A percentile compares a stretch with the other conserved stretches of the same genome.
Evolutionary conservation across 2,329 filamentous ascomycete species (phyloP).

Genomic region (Coccinonectria pachysandricola): DNA sequence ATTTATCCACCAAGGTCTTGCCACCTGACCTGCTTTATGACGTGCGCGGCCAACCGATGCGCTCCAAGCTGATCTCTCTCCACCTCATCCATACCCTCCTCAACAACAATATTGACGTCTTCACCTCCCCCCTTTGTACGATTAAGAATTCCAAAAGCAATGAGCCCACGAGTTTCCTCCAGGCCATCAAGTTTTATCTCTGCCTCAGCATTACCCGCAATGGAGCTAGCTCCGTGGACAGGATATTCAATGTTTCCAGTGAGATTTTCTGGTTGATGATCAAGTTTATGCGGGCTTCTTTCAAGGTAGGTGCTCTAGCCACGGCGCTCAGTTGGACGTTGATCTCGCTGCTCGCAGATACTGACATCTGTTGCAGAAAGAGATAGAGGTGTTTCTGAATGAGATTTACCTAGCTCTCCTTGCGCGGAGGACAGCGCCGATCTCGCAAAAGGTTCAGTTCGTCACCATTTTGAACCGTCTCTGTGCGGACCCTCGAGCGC

Average conservation of each 20-base stretch:
- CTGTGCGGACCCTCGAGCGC: constrained; percentile 71
- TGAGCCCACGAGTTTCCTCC: constrained; percentile 80
- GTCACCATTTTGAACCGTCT: constrained; percentile 76
- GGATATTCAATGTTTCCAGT: constrained; percentile 88
- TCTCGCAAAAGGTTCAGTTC: constrained; percentile 88
- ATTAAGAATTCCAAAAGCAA: constrained; percentile 86
- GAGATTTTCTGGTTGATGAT: constrained; percentile 98
- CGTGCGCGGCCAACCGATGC: constrained; percentile 88
- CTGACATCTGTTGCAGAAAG: constrained; percentile 52
- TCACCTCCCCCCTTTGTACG: constrained; percentile 82
- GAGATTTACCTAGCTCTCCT: constrained; percentile 92
- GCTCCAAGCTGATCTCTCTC: constrained; percentile 88
- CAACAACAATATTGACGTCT: constrained; percentile 86
- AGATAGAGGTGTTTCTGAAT: constrained; percentile 95
- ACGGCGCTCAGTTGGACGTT: not conserved
- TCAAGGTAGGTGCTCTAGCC: constrained; percentile 55
- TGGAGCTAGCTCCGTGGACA: constrained; percentile 82
- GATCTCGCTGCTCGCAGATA: no score
- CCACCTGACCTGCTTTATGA: constrained; percentile 88
- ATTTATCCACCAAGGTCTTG: constrained; percentile 85
- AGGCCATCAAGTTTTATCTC: constrained; percentile 93
- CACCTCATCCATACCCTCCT: constrained; percentile 92
- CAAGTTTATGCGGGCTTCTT: constrained; percentile 81
- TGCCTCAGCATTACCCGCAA: constrained; percentile 92
- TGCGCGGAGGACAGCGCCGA: constrained; percentile 74